Conservation (phyloP, 345 rosid genomes). For the Populus euphratica region DNA sequence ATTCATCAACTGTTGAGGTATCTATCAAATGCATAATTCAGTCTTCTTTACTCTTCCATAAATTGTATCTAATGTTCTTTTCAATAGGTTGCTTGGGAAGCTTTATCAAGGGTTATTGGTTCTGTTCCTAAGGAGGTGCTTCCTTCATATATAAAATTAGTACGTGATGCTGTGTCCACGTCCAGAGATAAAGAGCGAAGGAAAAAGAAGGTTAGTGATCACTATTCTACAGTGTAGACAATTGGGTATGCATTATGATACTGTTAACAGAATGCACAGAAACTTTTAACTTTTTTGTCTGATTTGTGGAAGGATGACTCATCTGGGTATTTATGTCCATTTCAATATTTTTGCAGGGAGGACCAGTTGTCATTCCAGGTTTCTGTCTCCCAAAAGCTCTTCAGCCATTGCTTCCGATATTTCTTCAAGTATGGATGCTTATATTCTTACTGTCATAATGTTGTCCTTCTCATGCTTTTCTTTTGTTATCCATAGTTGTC, state of each 20-base stretch:
- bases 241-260: neutral
- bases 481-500: neutral
- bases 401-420: constrained; percentile 87
- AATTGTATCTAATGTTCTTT: constrained; percentile 24
- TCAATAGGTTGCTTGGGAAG: constrained; percentile 89
- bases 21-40: constrained; percentile 12
- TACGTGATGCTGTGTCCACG: constrained; percentile 93
- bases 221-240: constrained; percentile 1
- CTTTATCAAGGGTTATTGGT: constrained; percentile 73
- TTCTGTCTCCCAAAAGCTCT: constrained; percentile 93
- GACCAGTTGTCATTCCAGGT: constrained; percentile 82
- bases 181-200: constrained; percentile 93
- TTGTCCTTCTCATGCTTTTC: neutral
- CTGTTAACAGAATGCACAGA: neutral
- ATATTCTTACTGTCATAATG: neutral
- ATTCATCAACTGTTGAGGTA: constrained; percentile 80
- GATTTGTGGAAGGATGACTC: neutral
- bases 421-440: constrained; percentile 63
- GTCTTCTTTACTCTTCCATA: neutral
- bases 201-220: constrained; percentile 64
- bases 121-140: constrained; percentile 93
- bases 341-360: constrained; percentile 56
- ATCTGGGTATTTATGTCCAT: neutral
- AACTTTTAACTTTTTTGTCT: neutral
- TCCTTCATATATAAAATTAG: constrained; percentile 79